Evolutionary conservation across 169 alveolate species (phyloP).

Genomic region (Besnoitia besnoiti): DNA sequence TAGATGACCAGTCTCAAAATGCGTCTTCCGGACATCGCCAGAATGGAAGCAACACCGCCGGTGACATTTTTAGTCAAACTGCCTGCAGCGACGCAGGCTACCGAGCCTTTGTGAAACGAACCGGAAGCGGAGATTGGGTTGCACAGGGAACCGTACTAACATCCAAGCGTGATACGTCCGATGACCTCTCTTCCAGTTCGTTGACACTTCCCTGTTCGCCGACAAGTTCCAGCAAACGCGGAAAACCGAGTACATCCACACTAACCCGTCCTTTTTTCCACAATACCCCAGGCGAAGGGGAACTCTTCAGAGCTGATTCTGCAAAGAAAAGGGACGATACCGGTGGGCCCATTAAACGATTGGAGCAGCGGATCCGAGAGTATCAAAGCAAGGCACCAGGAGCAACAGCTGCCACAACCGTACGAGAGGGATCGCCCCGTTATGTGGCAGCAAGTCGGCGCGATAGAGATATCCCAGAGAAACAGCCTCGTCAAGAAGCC

Average conservation of each 20-base stretch:
- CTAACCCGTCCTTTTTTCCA: background rate
- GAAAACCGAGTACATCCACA: background rate
- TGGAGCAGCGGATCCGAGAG: background rate
- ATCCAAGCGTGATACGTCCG: background rate
- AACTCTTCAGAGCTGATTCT: background rate
- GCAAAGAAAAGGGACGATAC: background rate
- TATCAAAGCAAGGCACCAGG: background rate
- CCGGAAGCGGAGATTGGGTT: background rate
- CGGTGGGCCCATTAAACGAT: background rate
- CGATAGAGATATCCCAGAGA: background rate
- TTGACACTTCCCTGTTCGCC: background rate
- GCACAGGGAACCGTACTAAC: background rate
- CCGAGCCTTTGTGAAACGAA: background rate
- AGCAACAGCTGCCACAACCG: constrained; percentile 1
- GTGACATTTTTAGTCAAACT: background rate
- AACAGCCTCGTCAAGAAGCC: too few species aligned
- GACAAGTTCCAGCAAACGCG: background rate
- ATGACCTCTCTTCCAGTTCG: background rate
- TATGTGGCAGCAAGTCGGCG: background rate
- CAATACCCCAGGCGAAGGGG: background rate
- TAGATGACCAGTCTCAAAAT: background rate
- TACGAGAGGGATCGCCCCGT: background rate
- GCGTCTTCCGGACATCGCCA: background rate
- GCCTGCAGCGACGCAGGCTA: background rate
- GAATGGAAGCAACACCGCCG: background rate